Base-by-base conservation (phyloP, 208 protist genomes). In the Acanthamoeba quina region DNA sequence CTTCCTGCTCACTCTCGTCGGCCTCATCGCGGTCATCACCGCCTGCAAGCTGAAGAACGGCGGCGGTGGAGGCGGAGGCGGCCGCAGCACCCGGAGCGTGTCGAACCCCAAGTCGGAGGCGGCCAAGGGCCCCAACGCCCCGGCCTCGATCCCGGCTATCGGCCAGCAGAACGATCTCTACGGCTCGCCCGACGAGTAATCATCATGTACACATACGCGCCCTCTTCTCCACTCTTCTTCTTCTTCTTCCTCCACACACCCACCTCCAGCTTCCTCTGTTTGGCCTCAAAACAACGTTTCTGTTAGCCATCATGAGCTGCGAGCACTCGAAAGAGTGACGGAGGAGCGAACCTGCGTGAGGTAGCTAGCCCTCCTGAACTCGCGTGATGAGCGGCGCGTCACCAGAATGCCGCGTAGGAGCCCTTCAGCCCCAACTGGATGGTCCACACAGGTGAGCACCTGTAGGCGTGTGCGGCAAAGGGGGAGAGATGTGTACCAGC, bases 111-210 rank as follows among this genome's bases (percentile, higher is more conserved):
- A 26, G 41, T 26, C 21, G 11, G 44, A 82, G 7, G 37, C 21
- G 13, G 17, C 72, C 34, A 82, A 82, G 72, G 11, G 37, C 15
- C 29, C 34, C 70, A 29, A 7, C 70, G 34, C 24, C 15, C 70
- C 70, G 10, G 70, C 70, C 70, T 54, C 72, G 19, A 82, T 82
- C 19, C 72, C 72, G 13, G 72, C 41, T 6, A 54, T 47, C 37
- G 44, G 44, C 19, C 72, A 54, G 37, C 72, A 82, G 72, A 82
- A 82, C 72, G 72, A 82, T 54, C 72, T 82, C 41, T 82, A 82
- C 44, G 72, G 72, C 24, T 72, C 60, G 13, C 34, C 72, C 29
- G 72, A 82, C 41, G 72, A 82, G 34, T 52, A 82, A 82, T 37
- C 72, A 21, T 24, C 34, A 21, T 72, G 64, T 72, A 37, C 29